These are phyloP conservation scores for Jaapia argillacea DNA, from an alignment of 768 basidiomycete genomes.

Conservation along the genomic window DNA sequence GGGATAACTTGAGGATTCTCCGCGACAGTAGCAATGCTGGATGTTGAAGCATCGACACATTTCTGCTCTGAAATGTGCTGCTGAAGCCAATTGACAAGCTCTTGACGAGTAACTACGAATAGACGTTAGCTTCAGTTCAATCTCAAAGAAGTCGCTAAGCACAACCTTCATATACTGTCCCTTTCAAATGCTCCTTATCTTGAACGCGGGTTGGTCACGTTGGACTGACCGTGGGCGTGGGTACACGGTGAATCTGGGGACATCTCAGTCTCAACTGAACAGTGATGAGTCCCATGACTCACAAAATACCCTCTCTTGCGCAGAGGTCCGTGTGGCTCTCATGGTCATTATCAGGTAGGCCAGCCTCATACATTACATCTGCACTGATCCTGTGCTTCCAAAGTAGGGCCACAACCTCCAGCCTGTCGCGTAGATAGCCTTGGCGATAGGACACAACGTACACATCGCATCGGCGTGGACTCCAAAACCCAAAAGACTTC, in stretches of 20 bases:
- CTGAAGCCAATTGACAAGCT: conserved; percentile 67
- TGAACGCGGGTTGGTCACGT: conserved; percentile 61
- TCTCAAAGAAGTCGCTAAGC: conserved; percentile 14
- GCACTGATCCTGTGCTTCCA: conserved; percentile 81
- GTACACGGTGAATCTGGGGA: conserved; percentile 37
- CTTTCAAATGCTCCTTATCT: conserved; percentile 77
- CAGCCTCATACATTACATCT: conserved; percentile 81
- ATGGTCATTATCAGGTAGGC: conserved; percentile 48
- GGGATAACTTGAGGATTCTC: conserved; percentile 24
- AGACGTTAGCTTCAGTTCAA: no score
- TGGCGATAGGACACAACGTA: conserved; percentile 74
- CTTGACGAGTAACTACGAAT: conserved; percentile 45
- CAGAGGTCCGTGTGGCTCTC: conserved; percentile 63
- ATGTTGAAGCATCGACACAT: conserved; percentile 55
- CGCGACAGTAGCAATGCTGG: conserved; percentile 38
- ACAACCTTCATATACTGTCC: conserved; percentile 67
- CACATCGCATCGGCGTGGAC: conserved; percentile 82
- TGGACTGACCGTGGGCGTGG: conserved; percentile 44
- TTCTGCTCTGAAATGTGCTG: conserved; percentile 75
- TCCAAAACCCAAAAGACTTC: conserved; percentile 82
- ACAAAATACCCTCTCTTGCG: conserved; percentile 79
- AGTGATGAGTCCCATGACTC: conserved; percentile 18
- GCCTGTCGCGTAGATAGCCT: conserved; percentile 65
- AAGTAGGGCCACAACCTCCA: conserved; percentile 69
- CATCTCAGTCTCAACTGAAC: not conserved